Conservation (phyloP, 2,329 filamentous ascomycete species). For the Stemphylium vesicarium region DNA sequence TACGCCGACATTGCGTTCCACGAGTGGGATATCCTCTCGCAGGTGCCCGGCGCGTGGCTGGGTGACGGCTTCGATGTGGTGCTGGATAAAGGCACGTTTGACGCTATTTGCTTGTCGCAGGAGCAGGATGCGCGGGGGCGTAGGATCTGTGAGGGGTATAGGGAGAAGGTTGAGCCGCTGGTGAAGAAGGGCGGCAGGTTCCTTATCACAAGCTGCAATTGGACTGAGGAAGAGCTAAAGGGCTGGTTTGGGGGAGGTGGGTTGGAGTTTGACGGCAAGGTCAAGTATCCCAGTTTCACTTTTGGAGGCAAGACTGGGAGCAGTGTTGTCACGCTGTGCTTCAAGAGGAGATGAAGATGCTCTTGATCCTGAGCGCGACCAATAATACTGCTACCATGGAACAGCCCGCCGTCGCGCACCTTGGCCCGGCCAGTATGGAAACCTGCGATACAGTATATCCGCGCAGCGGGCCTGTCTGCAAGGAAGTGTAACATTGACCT, state of each 20-base stretch:
- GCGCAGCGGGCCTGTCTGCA: slow-evolving; percentile 51
- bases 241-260: slow-evolving; percentile 72
- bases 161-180: slow-evolving; percentile 69
- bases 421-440: slow-evolving; percentile 72
- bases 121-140: slow-evolving; percentile 60
- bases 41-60: slow-evolving; percentile 62
- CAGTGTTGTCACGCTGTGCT: slow-evolving; percentile 86
- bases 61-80: slow-evolving; percentile 80
- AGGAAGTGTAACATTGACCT: slow-evolving; percentile 70
- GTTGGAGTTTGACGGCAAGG: slow-evolving; percentile 68
- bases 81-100: slow-evolving; percentile 98
- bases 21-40: slow-evolving; percentile 59
- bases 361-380: neutral
- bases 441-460: slow-evolving; percentile 70
- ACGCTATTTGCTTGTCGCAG: slow-evolving; percentile 81
- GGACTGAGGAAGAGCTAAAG: slow-evolving; percentile 87
- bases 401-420: slow-evolving; percentile 56
- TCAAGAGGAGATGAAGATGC: slow-evolving; percentile 59
- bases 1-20: slow-evolving; percentile 56
- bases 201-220: slow-evolving; percentile 95
- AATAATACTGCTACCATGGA: neutral
- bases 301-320: slow-evolving; percentile 90
- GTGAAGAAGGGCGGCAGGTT: slow-evolving; percentile 75
- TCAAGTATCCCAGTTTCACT: slow-evolving; percentile 84
- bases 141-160: slow-evolving; percentile 77